A percentile compares a stretch with the other conserved stretches of the same genome.
Evolutionary conservation across 2,329 filamentous ascomycete species (phyloP).

Genomic region (Talaromyces sp.): DNA sequence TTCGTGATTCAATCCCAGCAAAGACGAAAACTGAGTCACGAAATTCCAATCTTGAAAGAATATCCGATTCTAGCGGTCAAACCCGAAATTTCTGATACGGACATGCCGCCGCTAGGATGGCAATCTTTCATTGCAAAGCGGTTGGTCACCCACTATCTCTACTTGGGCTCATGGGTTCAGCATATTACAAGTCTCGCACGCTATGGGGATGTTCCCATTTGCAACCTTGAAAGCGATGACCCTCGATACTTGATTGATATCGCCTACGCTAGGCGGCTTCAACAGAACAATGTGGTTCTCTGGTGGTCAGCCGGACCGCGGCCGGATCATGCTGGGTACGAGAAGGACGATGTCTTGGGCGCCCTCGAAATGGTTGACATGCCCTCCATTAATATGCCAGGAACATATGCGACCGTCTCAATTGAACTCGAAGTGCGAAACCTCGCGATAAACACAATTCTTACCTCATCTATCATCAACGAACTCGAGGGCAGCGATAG

Average conservation of each 20-base stretch:
- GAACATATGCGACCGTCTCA: slow-evolving; percentile 92
- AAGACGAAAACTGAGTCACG: slow-evolving; percentile 72
- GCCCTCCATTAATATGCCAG: slow-evolving; percentile 88
- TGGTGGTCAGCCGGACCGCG: slow-evolving; percentile 91
- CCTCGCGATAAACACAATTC: slow-evolving; percentile 92
- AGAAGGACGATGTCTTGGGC: slow-evolving; percentile 82
- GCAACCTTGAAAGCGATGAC: slow-evolving; percentile 91
- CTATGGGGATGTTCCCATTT: slow-evolving; percentile 91
- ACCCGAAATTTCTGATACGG: slow-evolving; percentile 77
- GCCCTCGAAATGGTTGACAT: slow-evolving; percentile 83
- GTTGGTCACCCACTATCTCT: slow-evolving; percentile 83
- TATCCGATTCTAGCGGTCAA: slow-evolving; percentile 78
- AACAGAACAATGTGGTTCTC: slow-evolving; percentile 86
- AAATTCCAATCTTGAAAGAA: slow-evolving; percentile 77
- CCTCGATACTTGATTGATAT: slow-evolving; percentile 94
- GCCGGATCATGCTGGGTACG: slow-evolving; percentile 93
- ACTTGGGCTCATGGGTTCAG: slow-evolving; percentile 85
- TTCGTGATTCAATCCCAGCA: slow-evolving; percentile 90
- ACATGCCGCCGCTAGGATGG: slow-evolving; percentile 89
- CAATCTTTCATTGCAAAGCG: slow-evolving; percentile 83
- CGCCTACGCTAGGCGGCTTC: slow-evolving; percentile 83
- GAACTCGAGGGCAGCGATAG: slow-evolving; percentile 88
- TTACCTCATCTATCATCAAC: slow-evolving; percentile 94
- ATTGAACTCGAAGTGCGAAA: slow-evolving; percentile 94
- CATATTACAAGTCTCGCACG: slow-evolving; percentile 83